phyloP scores from a whole-genome alignment of 768 basidiomycete species.

The Leucocoprinus leucothites region DNA sequence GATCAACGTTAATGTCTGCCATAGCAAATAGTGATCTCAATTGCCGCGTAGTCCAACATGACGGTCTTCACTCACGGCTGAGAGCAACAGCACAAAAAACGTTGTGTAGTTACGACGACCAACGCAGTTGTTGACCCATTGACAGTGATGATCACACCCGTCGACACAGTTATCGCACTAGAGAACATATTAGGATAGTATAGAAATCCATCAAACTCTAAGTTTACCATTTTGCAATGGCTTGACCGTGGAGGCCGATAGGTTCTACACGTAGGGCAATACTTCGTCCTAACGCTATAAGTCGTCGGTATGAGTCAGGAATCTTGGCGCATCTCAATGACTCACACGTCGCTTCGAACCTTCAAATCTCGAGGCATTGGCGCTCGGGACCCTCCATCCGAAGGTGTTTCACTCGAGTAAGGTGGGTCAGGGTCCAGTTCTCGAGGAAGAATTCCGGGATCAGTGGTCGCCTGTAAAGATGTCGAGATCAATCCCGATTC shows the following conservation, averaged over 20 bases:
- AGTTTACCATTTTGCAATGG: constrained; percentile 88
- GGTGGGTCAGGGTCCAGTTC: constrained; percentile 86
- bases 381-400: constrained; percentile 55
- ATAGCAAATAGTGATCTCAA: constrained; percentile 14
- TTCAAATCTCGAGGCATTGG: constrained; percentile 82
- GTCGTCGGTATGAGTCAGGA: not conserved
- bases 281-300: constrained; percentile 83
- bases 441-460: constrained; percentile 89
- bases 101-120: constrained; percentile 92
- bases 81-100: constrained; percentile 85
- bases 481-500: constrained; percentile 6
- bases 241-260: constrained; percentile 94
- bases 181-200: not conserved
- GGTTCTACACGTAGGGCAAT: constrained; percentile 88
- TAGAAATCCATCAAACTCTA: not conserved
- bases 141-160: constrained; percentile 89
- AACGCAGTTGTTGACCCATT: constrained; percentile 94
- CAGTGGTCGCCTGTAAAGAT: constrained; percentile 58
- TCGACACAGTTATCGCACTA: constrained; percentile 98
- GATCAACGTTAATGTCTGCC: constrained; percentile 66
- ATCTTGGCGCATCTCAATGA: constrained; percentile 10
- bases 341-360: constrained; percentile 75
- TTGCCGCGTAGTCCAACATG: not conserved
- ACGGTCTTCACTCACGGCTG: constrained; percentile 51
- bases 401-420: constrained; percentile 57